Conservation (phyloP, 169 alveolate species). For the Plasmodium berghei region DNA sequence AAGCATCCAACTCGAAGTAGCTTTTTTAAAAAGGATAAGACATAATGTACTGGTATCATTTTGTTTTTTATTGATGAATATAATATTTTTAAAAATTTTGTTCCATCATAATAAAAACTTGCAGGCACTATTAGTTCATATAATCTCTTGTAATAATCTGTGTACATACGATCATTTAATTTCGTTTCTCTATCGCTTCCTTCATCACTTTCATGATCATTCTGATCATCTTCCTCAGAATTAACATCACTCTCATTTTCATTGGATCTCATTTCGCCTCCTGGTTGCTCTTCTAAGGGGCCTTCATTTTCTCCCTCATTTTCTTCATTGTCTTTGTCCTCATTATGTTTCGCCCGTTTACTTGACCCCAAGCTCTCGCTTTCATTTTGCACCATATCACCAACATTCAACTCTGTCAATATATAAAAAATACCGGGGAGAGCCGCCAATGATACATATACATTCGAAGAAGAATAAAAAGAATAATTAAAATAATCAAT, state of each 20-base stretch:
- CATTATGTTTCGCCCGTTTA: background rate
- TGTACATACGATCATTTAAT: slow-evolving; percentile 61
- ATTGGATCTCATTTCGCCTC: background rate
- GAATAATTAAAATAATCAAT: slow-evolving; percentile 66
- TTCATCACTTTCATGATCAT: background rate
- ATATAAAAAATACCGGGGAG: slow-evolving; percentile 72
- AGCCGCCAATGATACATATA: slow-evolving; percentile 69
- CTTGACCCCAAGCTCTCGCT: background rate
- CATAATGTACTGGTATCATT: slow-evolving; percentile 75
- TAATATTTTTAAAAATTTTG: slow-evolving; percentile 63
- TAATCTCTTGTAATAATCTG: slow-evolving; percentile 66
- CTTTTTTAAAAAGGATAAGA: slow-evolving; percentile 72
- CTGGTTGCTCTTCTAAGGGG: background rate
- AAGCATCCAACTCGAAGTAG: slow-evolving; percentile 58
- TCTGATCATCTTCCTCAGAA: background rate
- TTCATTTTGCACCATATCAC: background rate
- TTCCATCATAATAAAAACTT: slow-evolving; percentile 66
- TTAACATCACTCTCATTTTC: background rate
- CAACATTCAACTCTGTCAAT: slow-evolving; percentile 65
- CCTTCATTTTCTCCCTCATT: background rate
- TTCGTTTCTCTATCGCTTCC: slow-evolving; percentile 6
- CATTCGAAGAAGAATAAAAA: slow-evolving; percentile 31
- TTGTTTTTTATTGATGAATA: slow-evolving; percentile 51
- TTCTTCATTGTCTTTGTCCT: background rate
- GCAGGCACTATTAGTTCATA: slow-evolving; percentile 67